Base-by-base conservation (phyloP, 2,329 filamentous ascomycete genomes). In the Claviceps sp. region DNA sequence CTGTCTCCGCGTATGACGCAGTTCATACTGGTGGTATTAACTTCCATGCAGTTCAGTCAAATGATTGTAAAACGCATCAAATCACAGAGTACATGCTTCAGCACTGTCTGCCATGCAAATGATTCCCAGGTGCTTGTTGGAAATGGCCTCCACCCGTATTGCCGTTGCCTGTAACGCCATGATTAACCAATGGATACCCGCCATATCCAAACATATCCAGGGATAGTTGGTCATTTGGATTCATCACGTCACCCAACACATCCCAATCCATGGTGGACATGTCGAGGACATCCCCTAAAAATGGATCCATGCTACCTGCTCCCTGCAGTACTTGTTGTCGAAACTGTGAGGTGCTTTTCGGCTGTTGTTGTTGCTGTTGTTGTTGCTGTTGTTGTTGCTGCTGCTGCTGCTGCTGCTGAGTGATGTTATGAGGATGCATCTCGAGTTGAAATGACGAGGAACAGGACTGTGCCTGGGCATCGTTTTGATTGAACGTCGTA, bases 261-360 rank as follows among this genome's bases (percentile, higher is more conserved):
- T 75, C 72, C 68, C 73, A 74, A 48, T 74, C 72, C 16, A 75
- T 58, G 3, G 63, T 58, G 9, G 67, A 65, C 5, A 69, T 62
- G 54, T 77, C 73, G 18, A 75, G 56, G 50, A 72, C 73, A 0
- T 67, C 67, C 16, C 67, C 66, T 42, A 76, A 54, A 37, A 74
- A 69, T 14, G 72, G 67, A 46, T 76, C 72, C n/a, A 75, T 41
- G 50, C 64, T 61, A n/a, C 47, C 52, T 55, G 55, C 44, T 54
- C 55, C 43, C 57, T 57, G 18, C 47, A 40, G 22, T 6, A 56
- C 38, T 55, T 57, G 47, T 42, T 48, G 51, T 6, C 47, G 53
- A n/a, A 26, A 24, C 18, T 47, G 49, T 16, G 43, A 6, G 3
- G 18, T 22, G 2, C 41, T 43, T 24, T 49, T 45, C 36, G 46